Evolutionary conservation across 495 filamentous ascomycete genomes (phyloP), one percentile per base, ranked within the genome.

Genomic region (Tuber indicum): DNA sequence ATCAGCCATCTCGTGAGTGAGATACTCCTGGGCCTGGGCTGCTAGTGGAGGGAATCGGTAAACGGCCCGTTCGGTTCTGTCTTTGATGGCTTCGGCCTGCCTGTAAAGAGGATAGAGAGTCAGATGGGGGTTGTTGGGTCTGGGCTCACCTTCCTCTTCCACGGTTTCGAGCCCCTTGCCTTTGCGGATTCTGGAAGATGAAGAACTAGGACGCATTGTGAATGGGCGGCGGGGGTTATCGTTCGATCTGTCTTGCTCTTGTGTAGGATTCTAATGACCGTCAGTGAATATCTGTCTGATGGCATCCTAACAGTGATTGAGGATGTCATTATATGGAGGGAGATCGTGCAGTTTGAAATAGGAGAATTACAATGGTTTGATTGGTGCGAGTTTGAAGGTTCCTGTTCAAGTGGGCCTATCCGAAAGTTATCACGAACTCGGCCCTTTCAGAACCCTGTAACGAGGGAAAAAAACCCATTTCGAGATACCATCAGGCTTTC

Each of bases 131-230:
- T 14, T 62, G 10, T 14, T 62, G n/a, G n/a, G 52, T 3, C n/a
- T 10, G n/a, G 0, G 0, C 52, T 14, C n/a, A 32, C 9, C 4
- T 0, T n/a, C 23, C 0, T 58, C 49, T 23, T 3, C 49, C 0
- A 9, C 12, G 3, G 3, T 0, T 14, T 26, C 49, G 23, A 8
- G 49, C 3, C 12, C 7, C 3, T 26, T 58, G 23, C 23, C n/a
- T 0, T 0, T 2, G 23, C n/a, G n/a, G 23, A 3, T 32, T 32
- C n/a, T 1, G 52, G n/a, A 14, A 10, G n/a, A 26, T 26, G 52
- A 16, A 26, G 52, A n/a, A 12, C 1, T 12, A 4, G 9, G 52
- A 62, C 26, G 16, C n/a, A 62, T 62, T 26, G 10, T 2, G 23
- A 14, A 62, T 26, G 10, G 23, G 9, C 9, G 7, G n/a, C n/a